Percentiles rank a stretch among this genome's conserved stretches.
These are phyloP conservation scores for Phytophthora pseudosyringae DNA, from an alignment of 352 stramenopile species.

Conservation along the genomic window DNA sequence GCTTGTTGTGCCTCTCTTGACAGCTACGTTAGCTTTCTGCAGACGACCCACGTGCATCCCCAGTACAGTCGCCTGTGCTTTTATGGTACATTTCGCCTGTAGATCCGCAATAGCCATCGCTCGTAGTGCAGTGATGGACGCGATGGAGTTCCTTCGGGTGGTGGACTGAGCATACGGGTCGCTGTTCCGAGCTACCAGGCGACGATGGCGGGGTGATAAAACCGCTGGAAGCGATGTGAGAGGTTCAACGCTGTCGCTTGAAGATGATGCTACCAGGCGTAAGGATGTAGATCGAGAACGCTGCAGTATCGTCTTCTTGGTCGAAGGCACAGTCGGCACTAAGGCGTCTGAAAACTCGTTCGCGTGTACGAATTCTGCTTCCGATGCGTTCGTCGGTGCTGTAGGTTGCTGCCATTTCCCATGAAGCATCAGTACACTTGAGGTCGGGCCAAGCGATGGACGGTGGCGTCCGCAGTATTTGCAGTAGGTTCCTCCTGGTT, in stretches of 20 bases:
- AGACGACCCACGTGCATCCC: slow-evolving; percentile 39
- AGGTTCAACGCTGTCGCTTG: neutral
- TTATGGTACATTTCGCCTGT: slow-evolving; percentile 18
- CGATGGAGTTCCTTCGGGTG: slow-evolving; percentile 16
- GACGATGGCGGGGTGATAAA: slow-evolving; percentile 21
- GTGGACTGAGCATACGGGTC: neutral
- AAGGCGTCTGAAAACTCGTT: neutral
- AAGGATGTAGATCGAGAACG: slow-evolving; percentile 8
- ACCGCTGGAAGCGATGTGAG: slow-evolving; percentile 23
- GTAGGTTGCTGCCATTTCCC: slow-evolving; percentile 18
- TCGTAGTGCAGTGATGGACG: slow-evolving; percentile 29
- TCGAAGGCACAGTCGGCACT: neutral
- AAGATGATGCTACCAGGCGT: neutral
- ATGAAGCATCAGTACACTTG: slow-evolving; percentile 21
- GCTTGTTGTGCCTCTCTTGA: neutral
- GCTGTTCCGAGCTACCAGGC: slow-evolving; percentile 7
- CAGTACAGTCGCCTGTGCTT: slow-evolving; percentile 16
- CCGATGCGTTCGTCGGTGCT: neutral
- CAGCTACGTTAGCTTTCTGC: slow-evolving; percentile 15
- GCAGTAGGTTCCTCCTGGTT: slow-evolving; percentile 66
- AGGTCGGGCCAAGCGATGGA: slow-evolving; percentile 36
- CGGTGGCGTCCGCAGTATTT: slow-evolving; percentile 67
- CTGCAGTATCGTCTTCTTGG: neutral
- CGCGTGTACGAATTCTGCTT: neutral
- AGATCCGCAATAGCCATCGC: slow-evolving; percentile 28